Evolutionary conservation across 2,329 filamentous ascomycete genomes (phyloP), one percentile per base, ranked within the genome.

Genomic region (Pseudogymnoascus sp.): DNA sequence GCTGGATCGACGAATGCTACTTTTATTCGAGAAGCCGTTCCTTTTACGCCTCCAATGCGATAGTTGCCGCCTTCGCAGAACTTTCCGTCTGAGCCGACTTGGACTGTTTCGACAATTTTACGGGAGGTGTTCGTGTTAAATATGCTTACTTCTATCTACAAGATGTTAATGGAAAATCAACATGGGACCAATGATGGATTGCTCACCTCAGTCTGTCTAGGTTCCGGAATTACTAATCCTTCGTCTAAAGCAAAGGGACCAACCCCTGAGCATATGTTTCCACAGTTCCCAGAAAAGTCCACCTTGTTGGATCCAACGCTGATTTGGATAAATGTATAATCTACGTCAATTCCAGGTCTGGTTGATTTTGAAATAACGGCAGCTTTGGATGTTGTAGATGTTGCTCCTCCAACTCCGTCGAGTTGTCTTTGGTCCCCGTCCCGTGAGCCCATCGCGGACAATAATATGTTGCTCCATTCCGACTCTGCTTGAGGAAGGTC

Each of bases 241-340:
- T 36, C 34, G 34, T 36, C 34, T 36, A 36, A 36, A 36, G 34
- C 34, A 36, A 36, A 36, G 34, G 34, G 34, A 14, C 34, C 34
- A 36, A 36, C 34, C 34, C 34, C 34, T 36, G 34, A 36, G 34
- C 34, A 36, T 5, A 36, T 36, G 34, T 36, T 36, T 14, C 34
- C 34, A 36, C 34, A 36, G 34, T 36, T 36, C 34, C 34, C 34
- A 1, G 34, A 36, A 36, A 36, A 77, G 66, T 87, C 84, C 1
- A 87, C 77, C 7, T 78, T 75, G 4, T 77, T 77, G 60, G 80
- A 78, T 21, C 82, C 80, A 59, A 87, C 79, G 0, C 82, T 83
- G 1, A 87, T 76, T 59, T 85, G 83, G 0, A 86, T 80, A 67
- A 88, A 88, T 0, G 84, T 87, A 68, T 83, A 87, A 60, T 87